Evolutionary conservation across 805 yeast genomes (phyloP).

Genomic region (Spencermartinsiella europaea): DNA sequence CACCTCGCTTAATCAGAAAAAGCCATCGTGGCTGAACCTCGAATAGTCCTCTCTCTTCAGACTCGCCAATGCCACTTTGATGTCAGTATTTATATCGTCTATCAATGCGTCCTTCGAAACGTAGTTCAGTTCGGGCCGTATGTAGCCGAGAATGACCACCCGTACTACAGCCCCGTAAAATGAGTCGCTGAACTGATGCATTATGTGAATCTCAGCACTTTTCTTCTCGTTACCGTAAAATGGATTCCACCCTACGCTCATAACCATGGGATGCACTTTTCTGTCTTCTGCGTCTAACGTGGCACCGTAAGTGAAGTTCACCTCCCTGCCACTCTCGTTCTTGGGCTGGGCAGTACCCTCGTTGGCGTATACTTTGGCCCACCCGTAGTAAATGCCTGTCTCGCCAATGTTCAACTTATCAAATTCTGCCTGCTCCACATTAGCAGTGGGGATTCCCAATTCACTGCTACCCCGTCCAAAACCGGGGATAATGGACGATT

Average conservation of each 20-base stretch:
- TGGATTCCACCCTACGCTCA: conserved; percentile 96
- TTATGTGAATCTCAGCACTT: conserved; percentile 78
- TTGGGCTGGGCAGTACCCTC: conserved; percentile 18
- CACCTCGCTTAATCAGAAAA: not conserved
- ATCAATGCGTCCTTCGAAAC: conserved; percentile 80
- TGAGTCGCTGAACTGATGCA: conserved; percentile 59
- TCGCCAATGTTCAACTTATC: conserved; percentile 36
- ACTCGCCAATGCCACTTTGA: conserved; percentile 54
- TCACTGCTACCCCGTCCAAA: conserved; percentile 95
- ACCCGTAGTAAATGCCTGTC: conserved; percentile 93
- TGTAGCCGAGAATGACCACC: conserved; percentile 75
- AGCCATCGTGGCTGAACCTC: conserved; percentile 26
- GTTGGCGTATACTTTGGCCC: conserved; percentile 38
- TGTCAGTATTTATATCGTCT: conserved; percentile 76
- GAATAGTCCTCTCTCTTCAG: conserved; percentile 41
- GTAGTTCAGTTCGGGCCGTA: conserved; percentile 86
- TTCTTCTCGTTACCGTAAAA: conserved; percentile 73
- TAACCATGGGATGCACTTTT: conserved; percentile 72
- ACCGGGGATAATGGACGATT: conserved; percentile 58
- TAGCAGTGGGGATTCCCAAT: conserved; percentile 94
- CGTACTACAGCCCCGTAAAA: conserved; percentile 81
- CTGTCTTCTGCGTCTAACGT: conserved; percentile 39
- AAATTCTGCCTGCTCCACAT: conserved; percentile 57
- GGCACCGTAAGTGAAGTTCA: conserved; percentile 59
- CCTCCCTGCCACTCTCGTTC: conserved; percentile 25